These are phyloP conservation scores for Raphanus sativus DNA, from an alignment of 345 rosid species.

Conservation along the genomic window DNA sequence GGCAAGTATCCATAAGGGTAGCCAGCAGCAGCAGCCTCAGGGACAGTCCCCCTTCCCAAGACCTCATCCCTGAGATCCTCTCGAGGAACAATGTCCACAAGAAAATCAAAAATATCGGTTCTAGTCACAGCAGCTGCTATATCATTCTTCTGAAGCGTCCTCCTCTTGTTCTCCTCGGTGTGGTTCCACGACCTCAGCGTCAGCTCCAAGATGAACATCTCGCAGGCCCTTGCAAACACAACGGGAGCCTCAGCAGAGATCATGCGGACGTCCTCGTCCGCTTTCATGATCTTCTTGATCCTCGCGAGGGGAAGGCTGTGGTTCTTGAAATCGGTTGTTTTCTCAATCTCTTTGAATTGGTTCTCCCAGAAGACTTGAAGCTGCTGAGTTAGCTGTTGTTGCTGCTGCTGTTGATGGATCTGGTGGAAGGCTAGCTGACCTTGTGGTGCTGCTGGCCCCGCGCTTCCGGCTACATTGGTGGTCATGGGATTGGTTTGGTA, in stretches of 20 bases:
- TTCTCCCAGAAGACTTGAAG: constrained; percentile 83
- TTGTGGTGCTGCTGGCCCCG: constrained; percentile 13
- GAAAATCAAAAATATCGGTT: constrained; percentile 91
- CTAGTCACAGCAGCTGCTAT: constrained; percentile 93
- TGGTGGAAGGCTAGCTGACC: constrained; percentile 61
- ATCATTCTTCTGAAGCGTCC: constrained; percentile 94
- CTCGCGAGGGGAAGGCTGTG: constrained; percentile 94
- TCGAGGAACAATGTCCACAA: constrained; percentile 90
- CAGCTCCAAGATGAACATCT: constrained; percentile 92
- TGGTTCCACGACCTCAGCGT: constrained; percentile 96
- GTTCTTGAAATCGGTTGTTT: constrained; percentile 81
- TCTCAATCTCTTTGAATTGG: constrained; percentile 81
- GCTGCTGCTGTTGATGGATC: constrained; percentile 86
- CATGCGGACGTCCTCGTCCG: constrained; percentile 96
- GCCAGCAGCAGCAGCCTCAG: constrained; percentile 55
- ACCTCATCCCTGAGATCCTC: constrained; percentile 92
- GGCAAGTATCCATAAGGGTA: constrained; percentile 78
- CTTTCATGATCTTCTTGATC: constrained; percentile 99
- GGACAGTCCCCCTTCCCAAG: constrained; percentile 40
- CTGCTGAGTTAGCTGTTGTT: constrained; percentile 86
- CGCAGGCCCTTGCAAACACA: constrained; percentile 94
- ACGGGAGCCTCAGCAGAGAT: constrained; percentile 98
- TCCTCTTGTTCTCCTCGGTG: constrained; percentile 92
- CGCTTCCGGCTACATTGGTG: constrained; percentile 38
- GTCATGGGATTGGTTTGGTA: constrained; percentile 64